Percentiles rank a stretch among this genome's conserved stretches.
Conservation (phyloP, 2,329 filamentous ascomycete species). For the Hansfordia pulvinata region DNA sequence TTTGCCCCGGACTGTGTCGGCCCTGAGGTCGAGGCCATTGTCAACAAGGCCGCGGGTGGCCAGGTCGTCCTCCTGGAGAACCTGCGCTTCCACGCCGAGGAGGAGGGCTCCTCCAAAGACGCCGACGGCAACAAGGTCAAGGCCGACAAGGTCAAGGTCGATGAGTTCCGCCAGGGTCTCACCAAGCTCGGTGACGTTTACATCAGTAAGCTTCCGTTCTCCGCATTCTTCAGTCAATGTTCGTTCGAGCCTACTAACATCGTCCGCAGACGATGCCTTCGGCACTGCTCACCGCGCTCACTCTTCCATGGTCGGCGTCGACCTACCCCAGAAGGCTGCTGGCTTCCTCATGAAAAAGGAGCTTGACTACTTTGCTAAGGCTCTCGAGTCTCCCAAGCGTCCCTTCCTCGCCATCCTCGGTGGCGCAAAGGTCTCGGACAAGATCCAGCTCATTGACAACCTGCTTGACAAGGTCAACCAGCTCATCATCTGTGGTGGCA, state of each 20-base stretch:
- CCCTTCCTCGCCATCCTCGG: constrained; percentile 98
- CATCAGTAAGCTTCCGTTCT: constrained; percentile 58
- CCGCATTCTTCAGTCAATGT: constrained; percentile 1
- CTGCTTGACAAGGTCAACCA: constrained; percentile 95
- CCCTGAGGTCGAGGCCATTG: constrained; percentile 75
- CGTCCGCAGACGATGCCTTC: constrained; percentile 73
- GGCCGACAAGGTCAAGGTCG: constrained; percentile 87
- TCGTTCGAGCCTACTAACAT: no score
- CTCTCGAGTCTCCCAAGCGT: constrained; percentile 80
- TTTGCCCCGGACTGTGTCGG: constrained; percentile 89
- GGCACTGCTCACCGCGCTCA: constrained; percentile 96
- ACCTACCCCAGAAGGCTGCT: constrained; percentile 91
- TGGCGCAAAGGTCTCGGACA: constrained; percentile 97
- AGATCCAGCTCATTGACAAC: constrained; percentile 99
- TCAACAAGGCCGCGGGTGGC: constrained; percentile 69
- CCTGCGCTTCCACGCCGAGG: constrained; percentile 94
- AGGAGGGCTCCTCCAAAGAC: constrained; percentile 94
- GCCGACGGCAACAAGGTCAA: constrained; percentile 93
- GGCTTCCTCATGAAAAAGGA: constrained; percentile 99
- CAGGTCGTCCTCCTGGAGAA: constrained; percentile 91
- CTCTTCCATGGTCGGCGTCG: constrained; percentile 97
- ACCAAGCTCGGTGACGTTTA: constrained; percentile 92
- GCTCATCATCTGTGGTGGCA: constrained; percentile 89
- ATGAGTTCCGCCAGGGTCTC: constrained; percentile 86
- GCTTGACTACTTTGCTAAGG: constrained; percentile 97